These are phyloP conservation scores for Candida mesenterica DNA, from an alignment of 1,139 yeast genomes.

Conservation along the genomic window DNA sequence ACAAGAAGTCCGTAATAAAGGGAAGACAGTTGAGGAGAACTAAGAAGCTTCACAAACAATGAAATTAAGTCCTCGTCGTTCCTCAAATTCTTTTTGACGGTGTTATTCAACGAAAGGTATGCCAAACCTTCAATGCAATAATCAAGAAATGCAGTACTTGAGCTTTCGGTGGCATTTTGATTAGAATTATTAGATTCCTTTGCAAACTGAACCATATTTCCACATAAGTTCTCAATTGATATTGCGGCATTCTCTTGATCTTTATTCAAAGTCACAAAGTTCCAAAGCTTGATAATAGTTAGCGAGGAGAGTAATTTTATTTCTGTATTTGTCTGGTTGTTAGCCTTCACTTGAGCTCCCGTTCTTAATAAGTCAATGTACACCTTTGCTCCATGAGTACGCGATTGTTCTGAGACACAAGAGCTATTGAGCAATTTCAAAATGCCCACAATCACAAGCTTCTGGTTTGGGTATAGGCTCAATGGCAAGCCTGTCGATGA, in stretches of 20 bases:
- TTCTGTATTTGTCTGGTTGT: constrained; percentile 13
- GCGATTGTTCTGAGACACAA: constrained; percentile 36
- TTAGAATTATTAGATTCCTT: background rate
- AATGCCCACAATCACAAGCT: constrained; percentile 15
- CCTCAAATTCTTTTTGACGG: constrained; percentile 32
- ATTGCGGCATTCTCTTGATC: constrained; percentile 10
- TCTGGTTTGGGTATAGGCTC: constrained; percentile 11
- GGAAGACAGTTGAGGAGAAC: constrained; percentile 1
- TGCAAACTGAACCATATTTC: background rate
- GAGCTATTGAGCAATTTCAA: constrained; percentile 32
- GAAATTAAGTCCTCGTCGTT: constrained; percentile 30
- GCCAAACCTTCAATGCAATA: constrained; percentile 46
- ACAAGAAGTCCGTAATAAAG: constrained; percentile 36
- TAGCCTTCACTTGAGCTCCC: constrained; percentile 14
- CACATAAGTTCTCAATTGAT: constrained; percentile 5
- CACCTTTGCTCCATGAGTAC: constrained; percentile 30
- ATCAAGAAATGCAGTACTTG: constrained; percentile 13
- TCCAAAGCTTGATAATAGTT: constrained; percentile 46
- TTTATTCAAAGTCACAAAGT: constrained; percentile 28
- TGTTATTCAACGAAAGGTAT: constrained; percentile 39
- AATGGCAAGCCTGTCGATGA: background rate
- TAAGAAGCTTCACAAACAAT: constrained; percentile 15
- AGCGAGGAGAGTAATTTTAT: constrained; percentile 33
- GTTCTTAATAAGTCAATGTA: constrained; percentile 29
- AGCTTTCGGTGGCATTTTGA: background rate